Base-by-base conservation (phyloP, 129 eudicot genomes). In the Glebionis coronaria region DNA sequence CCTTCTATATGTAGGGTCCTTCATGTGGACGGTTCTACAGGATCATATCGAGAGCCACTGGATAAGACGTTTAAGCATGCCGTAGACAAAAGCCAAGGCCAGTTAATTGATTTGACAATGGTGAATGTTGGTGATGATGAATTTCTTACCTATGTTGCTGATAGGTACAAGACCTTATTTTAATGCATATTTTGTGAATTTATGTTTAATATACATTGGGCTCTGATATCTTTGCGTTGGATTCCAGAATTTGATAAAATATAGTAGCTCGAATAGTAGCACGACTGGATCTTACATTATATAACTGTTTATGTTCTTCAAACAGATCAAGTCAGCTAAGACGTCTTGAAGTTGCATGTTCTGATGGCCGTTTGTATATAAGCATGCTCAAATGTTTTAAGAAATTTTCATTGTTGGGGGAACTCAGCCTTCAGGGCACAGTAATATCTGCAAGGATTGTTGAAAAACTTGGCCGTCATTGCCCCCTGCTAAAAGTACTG, bases 71-170 rank as follows among this genome's bases (percentile, higher is more conserved):
- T 15, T 57, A 57, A 57, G 42, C 14, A 57, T 57, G 63, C 12
- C 12, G 40, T 57, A 10, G 63, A 57, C 7, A 25, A n/a, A 57
- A 57, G 63, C 15, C 63, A 57, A 57, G 63, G 42, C 63, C 42
- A 18, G 10, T 54, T 54, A 3, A 9, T 54, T 54, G 28, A 54
- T 54, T 9, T 54, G 4, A 54, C 29, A 35, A 21, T 57, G 27
- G 44, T 57, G 15, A n/a, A 28, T 23, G 25, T 18, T 57, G 3
- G 12, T 57, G 63, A 57, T 57, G 3, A 4, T 16, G 9, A 14
- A 3, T 19, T 57, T 23, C 44, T 57, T 27, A 12, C n/a, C 6
- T 12, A 57, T 57, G 63, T 57, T 57, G 38, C 63, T 57, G 40
- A 23, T 12, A 57, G 63, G 63, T 57, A 57, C 13, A n/a, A 4